phyloP scores from a whole-genome alignment of 2,329 filamentous ascomycete species.

The Chaetomium sp. region DNA sequence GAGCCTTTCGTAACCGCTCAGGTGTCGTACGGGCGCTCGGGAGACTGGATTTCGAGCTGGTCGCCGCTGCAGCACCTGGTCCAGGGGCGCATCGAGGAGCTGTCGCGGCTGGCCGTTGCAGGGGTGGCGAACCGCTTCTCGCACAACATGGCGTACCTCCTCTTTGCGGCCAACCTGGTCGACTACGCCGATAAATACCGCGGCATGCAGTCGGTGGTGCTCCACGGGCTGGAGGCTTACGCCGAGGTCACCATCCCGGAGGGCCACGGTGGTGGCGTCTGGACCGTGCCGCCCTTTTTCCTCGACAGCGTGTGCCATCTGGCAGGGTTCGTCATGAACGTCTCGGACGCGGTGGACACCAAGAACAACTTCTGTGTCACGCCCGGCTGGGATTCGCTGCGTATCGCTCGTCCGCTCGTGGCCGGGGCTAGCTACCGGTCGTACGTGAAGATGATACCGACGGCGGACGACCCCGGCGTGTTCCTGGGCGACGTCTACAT shows the following conservation, averaged over 20 bases:
- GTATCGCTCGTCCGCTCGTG: neutral
- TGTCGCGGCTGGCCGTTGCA: neutral
- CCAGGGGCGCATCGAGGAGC: slow-evolving; percentile 49
- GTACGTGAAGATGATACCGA: neutral
- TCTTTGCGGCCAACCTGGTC: neutral
- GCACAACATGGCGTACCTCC: slow-evolving; percentile 2
- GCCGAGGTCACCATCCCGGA: neutral
- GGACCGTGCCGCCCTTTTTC: neutral
- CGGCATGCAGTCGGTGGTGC: neutral
- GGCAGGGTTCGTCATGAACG: neutral
- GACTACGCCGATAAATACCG: neutral
- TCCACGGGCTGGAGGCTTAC: neutral
- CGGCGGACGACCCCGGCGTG: neutral
- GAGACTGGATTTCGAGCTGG: slow-evolving; percentile 59
- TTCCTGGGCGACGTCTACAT: neutral
- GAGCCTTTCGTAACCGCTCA: slow-evolving; percentile 52
- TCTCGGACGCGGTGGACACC: neutral
- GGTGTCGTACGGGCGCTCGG: slow-evolving; percentile 49
- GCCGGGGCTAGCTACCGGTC: neutral
- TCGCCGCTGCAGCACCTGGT: slow-evolving; percentile 60
- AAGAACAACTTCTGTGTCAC: neutral
- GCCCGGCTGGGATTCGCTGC: neutral
- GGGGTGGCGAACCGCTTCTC: neutral
- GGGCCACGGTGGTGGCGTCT: neutral
- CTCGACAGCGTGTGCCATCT: neutral